Evolutionary conservation across 192 early-diverging fungal species (phyloP), one percentile per base, ranked within the genome.

Genomic region (Phlyctochytrium planicorne): DNA sequence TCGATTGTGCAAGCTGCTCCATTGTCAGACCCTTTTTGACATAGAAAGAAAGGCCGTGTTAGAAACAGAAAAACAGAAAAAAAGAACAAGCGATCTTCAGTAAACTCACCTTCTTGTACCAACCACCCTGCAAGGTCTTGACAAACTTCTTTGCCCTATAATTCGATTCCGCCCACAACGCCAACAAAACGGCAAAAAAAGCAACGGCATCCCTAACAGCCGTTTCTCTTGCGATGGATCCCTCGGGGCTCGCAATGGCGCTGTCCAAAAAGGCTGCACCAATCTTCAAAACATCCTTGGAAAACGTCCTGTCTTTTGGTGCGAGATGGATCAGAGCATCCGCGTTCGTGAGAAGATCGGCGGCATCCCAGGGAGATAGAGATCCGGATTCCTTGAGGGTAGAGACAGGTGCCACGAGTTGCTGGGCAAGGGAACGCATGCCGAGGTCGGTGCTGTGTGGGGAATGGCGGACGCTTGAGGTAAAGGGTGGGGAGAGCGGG

Each of bases 351-450:
- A 57, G 6, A 25, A 57, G 55, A 29, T 57, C 55, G 25, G 55
- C 55, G 6, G 55, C 55, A 27, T 57, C 55, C 55, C 55, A 57
- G 12, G 55, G 55, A 27, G 55, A 57, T 12, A 57, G 55, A 6
- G 55, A 57, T 6, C 55, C 55, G 16, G 6, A 6, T 27, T 57
- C 55, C 6, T 29, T 14, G 12, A 57, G 25, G 6, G 27, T 10
- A 6, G 10, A 24, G 20, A 57, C 55, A 4, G 55, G 55, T 6
- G 20, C 20, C 6, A 57, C 55, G 14, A 57, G 27, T 14, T 29
- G 16, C 6, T 57, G 55, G 27, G 55, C 55, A 10, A 57, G 27
- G 20, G 55, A 57, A 6, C 55, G 55, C 55, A 57, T 57, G 20
- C 55, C 55, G 20, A 29, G 16, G 27, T 57, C 55, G 27, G 55